A percentile compares a stretch with the other conserved stretches of the same genome.
phyloP scores from a whole-genome alignment of 495 filamentous ascomycete genomes.

The Staphylotrichum tortipilum region DNA sequence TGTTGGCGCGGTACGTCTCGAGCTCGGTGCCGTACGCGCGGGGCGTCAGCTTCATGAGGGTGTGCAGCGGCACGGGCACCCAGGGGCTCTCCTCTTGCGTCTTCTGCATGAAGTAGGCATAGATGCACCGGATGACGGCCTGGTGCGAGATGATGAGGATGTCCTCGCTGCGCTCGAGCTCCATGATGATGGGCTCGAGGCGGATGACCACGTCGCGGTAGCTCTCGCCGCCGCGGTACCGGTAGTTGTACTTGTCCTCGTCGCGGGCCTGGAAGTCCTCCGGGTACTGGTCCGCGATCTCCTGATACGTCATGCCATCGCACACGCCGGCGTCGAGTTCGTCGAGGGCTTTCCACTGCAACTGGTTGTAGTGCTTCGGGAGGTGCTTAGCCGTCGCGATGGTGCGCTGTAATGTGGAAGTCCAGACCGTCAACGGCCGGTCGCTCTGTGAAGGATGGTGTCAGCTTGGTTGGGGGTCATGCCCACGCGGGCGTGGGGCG shows the following conservation, averaged over 20 bases:
- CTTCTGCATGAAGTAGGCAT: slow-evolving; percentile 96
- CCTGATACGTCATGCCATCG: slow-evolving; percentile 86
- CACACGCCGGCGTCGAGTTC: slow-evolving; percentile 95
- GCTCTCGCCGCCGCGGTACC: slow-evolving; percentile 91
- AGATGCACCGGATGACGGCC: slow-evolving; percentile 92
- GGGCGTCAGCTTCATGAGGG: slow-evolving; percentile 90
- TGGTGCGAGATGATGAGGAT: slow-evolving; percentile 98
- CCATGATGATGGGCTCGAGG: slow-evolving; percentile 98
- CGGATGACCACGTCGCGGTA: slow-evolving; percentile 97
- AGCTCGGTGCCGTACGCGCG: slow-evolving; percentile 89
- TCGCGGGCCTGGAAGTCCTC: slow-evolving; percentile 92
- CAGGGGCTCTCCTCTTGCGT: slow-evolving; percentile 89
- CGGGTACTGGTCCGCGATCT: slow-evolving; percentile 83
- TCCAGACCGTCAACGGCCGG: slow-evolving; percentile 89
- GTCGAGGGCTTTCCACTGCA: slow-evolving; percentile 97
- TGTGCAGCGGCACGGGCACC: slow-evolving; percentile 88
- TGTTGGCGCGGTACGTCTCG: slow-evolving; percentile 76
- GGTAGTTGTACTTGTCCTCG: slow-evolving; percentile 98
- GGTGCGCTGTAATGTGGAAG: slow-evolving; percentile 85
- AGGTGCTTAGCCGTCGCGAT: slow-evolving; percentile 84
- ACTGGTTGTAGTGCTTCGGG: slow-evolving; percentile 67
- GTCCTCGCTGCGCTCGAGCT: slow-evolving; percentile 88
- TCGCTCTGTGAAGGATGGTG: slow-evolving; percentile 39
- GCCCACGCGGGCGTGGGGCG: too few species aligned
- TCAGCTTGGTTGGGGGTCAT: slow-evolving; percentile 15